These are phyloP conservation scores for sorghum (Sorghum bicolor) DNA, from an alignment of 176 grass and related monocot genomes.

Conservation along the genomic window DNA sequence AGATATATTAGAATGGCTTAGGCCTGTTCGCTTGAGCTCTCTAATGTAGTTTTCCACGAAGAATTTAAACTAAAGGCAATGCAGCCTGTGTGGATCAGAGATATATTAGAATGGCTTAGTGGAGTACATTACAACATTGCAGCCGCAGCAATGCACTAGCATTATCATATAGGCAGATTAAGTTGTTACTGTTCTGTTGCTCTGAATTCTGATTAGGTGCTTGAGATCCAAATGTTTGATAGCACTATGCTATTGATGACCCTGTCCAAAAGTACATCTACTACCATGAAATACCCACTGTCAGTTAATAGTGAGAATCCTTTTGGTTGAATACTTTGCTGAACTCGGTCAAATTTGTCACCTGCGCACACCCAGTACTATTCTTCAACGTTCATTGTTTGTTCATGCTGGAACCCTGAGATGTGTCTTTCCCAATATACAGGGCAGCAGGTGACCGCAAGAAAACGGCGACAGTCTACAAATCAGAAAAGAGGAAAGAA, in stretches of 20 bases:
- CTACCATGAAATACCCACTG: neutral
- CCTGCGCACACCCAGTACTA: neutral
- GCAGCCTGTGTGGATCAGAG: neutral
- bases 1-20: too few species aligned
- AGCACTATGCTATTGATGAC: neutral
- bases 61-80: neutral
- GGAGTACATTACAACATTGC: neutral
- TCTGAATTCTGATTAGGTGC: neutral
- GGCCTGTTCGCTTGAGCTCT: too few species aligned
- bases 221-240: neutral
- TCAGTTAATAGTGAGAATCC: neutral
- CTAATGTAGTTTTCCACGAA: too few species aligned
- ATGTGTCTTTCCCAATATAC: neutral
- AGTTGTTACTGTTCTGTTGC: neutral
- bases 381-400: neutral
- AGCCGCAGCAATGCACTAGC: too few species aligned
- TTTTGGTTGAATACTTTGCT: neutral
- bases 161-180: neutral
- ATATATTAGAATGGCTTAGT: neutral
- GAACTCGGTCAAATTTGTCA: neutral
- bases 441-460: constrained; percentile 53
- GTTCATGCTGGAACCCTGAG: constrained; percentile 10
- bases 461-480: constrained; percentile 53
- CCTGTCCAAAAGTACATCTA: neutral
- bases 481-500: constrained; percentile 66